Percentiles rank a stretch among this genome's conserved stretches.
Conservation (phyloP, 2,329 filamentous ascomycete genomes). For the Calcarisporium arbuscula region DNA sequence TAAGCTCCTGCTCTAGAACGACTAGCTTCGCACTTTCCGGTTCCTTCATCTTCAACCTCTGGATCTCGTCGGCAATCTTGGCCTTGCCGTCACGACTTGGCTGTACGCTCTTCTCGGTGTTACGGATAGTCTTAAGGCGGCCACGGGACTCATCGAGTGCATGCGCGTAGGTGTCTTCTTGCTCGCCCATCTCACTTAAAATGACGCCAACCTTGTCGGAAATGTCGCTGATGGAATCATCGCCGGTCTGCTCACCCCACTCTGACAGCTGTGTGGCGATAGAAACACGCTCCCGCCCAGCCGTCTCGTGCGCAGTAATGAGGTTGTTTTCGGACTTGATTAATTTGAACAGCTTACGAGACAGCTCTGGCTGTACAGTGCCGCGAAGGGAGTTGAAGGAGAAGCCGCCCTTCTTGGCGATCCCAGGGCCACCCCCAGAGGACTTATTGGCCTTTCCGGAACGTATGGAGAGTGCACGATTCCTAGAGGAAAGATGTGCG, state of each 20-base stretch:
- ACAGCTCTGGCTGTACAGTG: constrained; percentile 78
- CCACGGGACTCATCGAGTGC: constrained; percentile 78
- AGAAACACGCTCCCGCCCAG: constrained; percentile 73
- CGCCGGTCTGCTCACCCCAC: constrained; percentile 88
- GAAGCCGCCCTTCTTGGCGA: constrained; percentile 47
- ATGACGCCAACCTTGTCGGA: constrained; percentile 94
- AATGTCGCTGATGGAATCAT: constrained; percentile 82
- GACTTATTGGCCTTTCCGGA: constrained; percentile 48
- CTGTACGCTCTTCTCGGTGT: constrained; percentile 93
- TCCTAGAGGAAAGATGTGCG: constrained; percentile 41
- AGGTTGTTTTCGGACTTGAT: constrained; percentile 94
- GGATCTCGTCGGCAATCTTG: constrained; percentile 89
- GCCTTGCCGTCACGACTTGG: constrained; percentile 80
- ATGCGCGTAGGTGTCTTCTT: constrained; percentile 84
- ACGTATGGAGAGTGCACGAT: constrained; percentile 68
- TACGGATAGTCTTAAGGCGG: constrained; percentile 84
- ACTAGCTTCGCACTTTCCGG: constrained; percentile 75
- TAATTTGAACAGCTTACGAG: constrained; percentile 79
- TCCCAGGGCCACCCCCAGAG: constrained; percentile 17
- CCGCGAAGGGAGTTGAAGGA: constrained; percentile 82
- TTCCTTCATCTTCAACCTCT: constrained; percentile 86
- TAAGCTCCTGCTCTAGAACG: constrained; percentile 90
- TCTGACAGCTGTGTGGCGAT: constrained; percentile 90
- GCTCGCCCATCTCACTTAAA: constrained; percentile 85
- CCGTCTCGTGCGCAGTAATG: constrained; percentile 76